Base-by-base conservation (phyloP, 495 filamentous ascomycete genomes). In the Tirmania nivea region DNA sequence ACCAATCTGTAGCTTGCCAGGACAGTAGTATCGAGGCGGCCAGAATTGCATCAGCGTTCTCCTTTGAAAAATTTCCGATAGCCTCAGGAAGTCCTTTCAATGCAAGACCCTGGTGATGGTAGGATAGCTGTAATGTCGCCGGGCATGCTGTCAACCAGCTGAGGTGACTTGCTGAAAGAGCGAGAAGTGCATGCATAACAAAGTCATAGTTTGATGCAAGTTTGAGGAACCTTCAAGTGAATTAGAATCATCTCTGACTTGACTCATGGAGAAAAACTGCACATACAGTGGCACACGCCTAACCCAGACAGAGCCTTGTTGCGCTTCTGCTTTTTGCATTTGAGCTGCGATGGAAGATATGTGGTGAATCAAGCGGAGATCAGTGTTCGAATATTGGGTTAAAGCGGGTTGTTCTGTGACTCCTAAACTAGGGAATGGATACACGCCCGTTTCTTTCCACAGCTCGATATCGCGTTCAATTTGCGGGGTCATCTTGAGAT, bases 1-100 rank as follows among this genome's bases (percentile, higher is more conserved):
- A 94, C 90, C 87, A 95, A 69, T 96, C 90, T 58, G 80, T 86
- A 55, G 84, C 83, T 69, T 96, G 90, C 92, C 92, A 97, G 48
- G 89, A 89, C 48, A 97, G 72, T 50, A 96, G 73, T 35, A 94
- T 78, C 11, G 88, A 96, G 25, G 90, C 85, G 51, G 88, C 90
- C 34, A 97, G 74, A 54, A 94, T 80, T 36, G 89, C 85, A 68
- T 97, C 89, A 12, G 84, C 86, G 60, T 87, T 95, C 39, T 80
- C 78, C 58, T 74, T 78, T 8, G 85, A 94, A 68, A 96, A 96
- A 21, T 73, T 71, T 34, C 78, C 78, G 57, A 95, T 87, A 14
- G 86, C 86, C 59, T 83, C 79, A 60, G 94, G 86, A 21, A 96
- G 68, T 19, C 92, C 89, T 59, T 84, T 85, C 51, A 95, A 70